A percentile compares a stretch with the other conserved stretches of the same genome.
Evolutionary conservation across 2,329 filamentous ascomycete genomes (phyloP).

Genomic region (Tolypocladium tundrense): DNA sequence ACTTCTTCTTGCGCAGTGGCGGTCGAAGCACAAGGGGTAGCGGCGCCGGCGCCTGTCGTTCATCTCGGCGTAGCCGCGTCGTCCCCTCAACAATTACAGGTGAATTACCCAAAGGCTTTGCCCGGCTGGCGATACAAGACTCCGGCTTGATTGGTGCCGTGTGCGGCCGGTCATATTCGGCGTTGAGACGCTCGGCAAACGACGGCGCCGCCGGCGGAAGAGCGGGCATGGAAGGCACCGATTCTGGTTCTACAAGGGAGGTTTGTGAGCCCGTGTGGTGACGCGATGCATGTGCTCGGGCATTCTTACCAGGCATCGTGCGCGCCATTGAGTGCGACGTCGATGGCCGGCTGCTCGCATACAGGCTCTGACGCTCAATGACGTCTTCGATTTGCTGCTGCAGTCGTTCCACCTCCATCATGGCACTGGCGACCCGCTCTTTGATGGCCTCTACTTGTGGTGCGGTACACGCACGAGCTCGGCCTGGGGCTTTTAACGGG

Average conservation of each 20-base stretch:
- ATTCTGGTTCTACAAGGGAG: conserved; percentile 30
- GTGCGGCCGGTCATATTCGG: conserved; percentile 27
- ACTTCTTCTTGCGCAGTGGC: conserved; percentile 55
- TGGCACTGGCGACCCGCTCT: conserved; percentile 44
- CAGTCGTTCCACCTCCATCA: conserved; percentile 48
- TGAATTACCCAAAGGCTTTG: conserved; percentile 9
- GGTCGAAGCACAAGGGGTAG: conserved; percentile 49
- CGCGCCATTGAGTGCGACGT: conserved; percentile 32
- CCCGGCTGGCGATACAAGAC: conserved; percentile 18
- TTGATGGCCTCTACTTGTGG: conserved; percentile 41
- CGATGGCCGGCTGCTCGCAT: conserved; percentile 40
- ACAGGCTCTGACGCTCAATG: conserved; percentile 51
- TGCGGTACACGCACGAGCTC: conserved; percentile 32
- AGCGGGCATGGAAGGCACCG: conserved; percentile 46
- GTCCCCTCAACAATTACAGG: neutral
- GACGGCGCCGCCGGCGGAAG: conserved; percentile 47
- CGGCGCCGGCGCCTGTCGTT: conserved; percentile 34
- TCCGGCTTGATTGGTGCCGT: conserved; percentile 23
- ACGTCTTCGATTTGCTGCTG: conserved; percentile 50
- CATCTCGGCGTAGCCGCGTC: conserved; percentile 8
- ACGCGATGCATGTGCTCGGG: neutral
- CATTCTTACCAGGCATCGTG: conserved; percentile 19
- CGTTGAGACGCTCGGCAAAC: conserved; percentile 44
- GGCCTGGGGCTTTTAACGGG: conserved; percentile 29
- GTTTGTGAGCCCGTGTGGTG: neutral